Evolutionary conservation across 2,329 filamentous ascomycete genomes (phyloP), one percentile per base, ranked within the genome.

Genomic region (Teratosphaeria gauchensis): DNA sequence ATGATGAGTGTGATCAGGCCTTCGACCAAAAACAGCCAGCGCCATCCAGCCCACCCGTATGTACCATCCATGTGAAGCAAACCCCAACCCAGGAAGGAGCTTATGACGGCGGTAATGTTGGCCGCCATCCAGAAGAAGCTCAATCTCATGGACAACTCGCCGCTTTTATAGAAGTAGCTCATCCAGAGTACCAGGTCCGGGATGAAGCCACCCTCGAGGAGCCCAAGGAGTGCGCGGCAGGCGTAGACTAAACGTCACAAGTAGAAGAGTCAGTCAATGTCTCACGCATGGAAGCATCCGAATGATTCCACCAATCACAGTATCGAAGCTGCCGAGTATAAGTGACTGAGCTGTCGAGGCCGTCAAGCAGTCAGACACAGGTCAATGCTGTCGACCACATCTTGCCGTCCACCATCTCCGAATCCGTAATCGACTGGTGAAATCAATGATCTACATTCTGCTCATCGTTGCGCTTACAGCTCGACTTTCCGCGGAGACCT

Each of bases 151-250:
- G 87, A 85, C 0, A 92, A 76, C 69, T 91, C 88, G 56, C 79
- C 79, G 0, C 83, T 83, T 53, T 83, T 90, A 74, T 90, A 92
- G 72, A 87, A 92, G 71, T 91, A 91, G 3, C 83, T 85, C 6
- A 90, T 76, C 71, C 86, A 90, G 0, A 88, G 74, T 16, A 88
- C 46, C 28, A 82, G 82, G 60, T 84, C 83, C 0, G 83, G 82
- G 55, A 86, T 85, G 62, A 86, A 86, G 0, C 76, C 76, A 64
- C 73, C 73, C 60, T 75, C 76, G 12, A 76, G 65, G 0, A 75
- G 57, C 4, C 76, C 76, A 1, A 78, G 70, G 4, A 78, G 60
- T 1, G 69, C 70, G 0, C 76, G 69, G 3, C 72, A 72, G 19
- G 68, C 69, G 53, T 71, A 76, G 64, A 75, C 24, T 28, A 28